These are phyloP conservation scores for Gossypium davidsonii DNA, from an alignment of 441 rosid species.

Conservation along the genomic window DNA sequence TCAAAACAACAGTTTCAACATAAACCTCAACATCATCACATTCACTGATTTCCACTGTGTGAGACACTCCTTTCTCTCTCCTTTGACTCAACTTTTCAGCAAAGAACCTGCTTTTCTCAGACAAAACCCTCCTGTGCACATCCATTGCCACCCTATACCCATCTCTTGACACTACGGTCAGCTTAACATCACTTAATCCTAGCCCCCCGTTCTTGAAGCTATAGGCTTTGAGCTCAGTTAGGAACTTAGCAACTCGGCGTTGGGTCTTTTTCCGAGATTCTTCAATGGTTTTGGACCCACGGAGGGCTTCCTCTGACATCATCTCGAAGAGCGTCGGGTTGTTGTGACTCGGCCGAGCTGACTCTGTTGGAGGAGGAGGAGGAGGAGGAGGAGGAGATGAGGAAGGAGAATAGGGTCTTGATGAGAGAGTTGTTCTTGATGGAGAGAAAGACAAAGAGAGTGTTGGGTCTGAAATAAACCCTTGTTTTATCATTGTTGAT, in stretches of 20 bases:
- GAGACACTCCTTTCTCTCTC: slow-evolving; percentile 58
- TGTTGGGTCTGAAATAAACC: slow-evolving; percentile 63
- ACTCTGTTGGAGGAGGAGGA: slow-evolving; percentile 25
- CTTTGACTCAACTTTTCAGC: slow-evolving; percentile 56
- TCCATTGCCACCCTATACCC: slow-evolving; percentile 64
- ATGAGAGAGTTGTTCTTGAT: slow-evolving; percentile 31
- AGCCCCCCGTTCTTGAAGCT: slow-evolving; percentile 24
- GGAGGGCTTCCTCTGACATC: slow-evolving; percentile 77
- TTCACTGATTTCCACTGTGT: slow-evolving; percentile 88
- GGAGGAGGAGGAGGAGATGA: slow-evolving; percentile 30
- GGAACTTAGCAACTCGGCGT: slow-evolving; percentile 48
- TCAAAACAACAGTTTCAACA: slow-evolving; percentile 76
- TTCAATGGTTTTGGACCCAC: slow-evolving; percentile 33
- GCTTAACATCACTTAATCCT: slow-evolving; percentile 66
- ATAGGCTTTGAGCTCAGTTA: slow-evolving; percentile 42
- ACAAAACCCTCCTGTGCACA: slow-evolving; percentile 61
- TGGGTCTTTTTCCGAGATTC: slow-evolving; percentile 41
- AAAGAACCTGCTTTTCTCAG: slow-evolving; percentile 73
- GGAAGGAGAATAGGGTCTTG: slow-evolving; percentile 30
- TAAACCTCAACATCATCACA: slow-evolving; percentile 88
- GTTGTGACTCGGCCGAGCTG: slow-evolving; percentile 29
- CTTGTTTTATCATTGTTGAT: slow-evolving; percentile 84
- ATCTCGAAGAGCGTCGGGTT: slow-evolving; percentile 76
- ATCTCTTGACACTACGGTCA: slow-evolving; percentile 68
- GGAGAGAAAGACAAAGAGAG: slow-evolving; percentile 59